Conservation (phyloP, 768 basidiomycete species). For the Suillus hirtellus region DNA sequence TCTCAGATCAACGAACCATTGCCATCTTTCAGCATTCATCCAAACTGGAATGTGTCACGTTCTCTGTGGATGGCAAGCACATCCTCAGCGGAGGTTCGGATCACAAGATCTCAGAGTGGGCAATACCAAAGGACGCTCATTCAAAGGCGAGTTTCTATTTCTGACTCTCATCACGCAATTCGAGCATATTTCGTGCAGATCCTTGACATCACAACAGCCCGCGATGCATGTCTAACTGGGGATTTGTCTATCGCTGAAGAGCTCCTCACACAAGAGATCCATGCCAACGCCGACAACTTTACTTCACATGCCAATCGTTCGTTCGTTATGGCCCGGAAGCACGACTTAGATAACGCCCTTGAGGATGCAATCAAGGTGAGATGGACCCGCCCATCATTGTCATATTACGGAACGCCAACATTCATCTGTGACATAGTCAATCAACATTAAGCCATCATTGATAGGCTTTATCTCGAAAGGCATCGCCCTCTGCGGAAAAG, state of each 20-base stretch:
- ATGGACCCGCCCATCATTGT: background rate
- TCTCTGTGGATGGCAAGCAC: too few species aligned
- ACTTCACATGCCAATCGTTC: background rate
- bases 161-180: background rate
- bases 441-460: background rate
- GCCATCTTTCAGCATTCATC: too few species aligned
- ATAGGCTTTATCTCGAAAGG: background rate
- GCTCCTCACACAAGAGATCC: background rate
- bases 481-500: background rate
- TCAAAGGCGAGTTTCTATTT: too few species aligned
- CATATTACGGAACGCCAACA: too few species aligned
- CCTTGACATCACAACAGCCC: background rate
- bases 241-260: background rate
- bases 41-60: accelerated
- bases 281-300: background rate
- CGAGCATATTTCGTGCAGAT: background rate
- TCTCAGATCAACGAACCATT: too few species aligned
- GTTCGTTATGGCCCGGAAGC: background rate
- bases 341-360: background rate
- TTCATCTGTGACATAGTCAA: background rate
- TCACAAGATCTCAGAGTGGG: too few species aligned
- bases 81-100: too few species aligned
- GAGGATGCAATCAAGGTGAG: background rate
- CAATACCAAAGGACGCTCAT: too few species aligned
- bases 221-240: background rate